Percentiles rank a stretch among this genome's conserved stretches.
Conservation (phyloP, 805 yeast species). For the Metschnikowia matae region DNA sequence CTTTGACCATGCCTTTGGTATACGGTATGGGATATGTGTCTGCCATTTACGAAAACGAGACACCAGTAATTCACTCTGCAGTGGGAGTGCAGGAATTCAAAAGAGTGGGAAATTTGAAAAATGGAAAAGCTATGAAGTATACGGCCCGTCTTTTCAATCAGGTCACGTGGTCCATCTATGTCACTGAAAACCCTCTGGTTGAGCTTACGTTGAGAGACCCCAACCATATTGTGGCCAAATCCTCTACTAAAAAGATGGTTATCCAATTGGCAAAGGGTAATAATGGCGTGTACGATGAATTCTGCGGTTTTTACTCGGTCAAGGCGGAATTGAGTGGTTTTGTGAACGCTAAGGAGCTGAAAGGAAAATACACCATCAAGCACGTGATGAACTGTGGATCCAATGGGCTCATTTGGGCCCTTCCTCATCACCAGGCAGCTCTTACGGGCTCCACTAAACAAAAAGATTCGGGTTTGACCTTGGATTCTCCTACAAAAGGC, state of each 20-base stretch:
- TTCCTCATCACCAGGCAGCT: constrained; percentile 48
- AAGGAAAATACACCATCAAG: constrained; percentile 26
- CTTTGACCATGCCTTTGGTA: constrained; percentile 54
- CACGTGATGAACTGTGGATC: constrained; percentile 27
- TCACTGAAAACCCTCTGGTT: constrained; percentile 36
- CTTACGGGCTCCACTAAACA: constrained; percentile 26
- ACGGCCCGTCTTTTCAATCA: constrained; percentile 50
- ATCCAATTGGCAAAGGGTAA: constrained; percentile 60
- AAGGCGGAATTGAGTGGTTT: constrained; percentile 40
- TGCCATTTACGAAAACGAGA: constrained; percentile 35
- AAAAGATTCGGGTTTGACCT: constrained; percentile 27
- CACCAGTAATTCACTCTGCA: constrained; percentile 45
- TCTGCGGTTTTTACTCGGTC: constrained; percentile 61
- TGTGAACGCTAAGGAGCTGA: constrained; percentile 24
- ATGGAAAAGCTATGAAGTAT: constrained; percentile 47
- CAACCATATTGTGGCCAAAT: constrained; percentile 30
- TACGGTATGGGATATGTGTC: constrained; percentile 86
- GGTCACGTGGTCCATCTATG: constrained; percentile 65
- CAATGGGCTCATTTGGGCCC: constrained; percentile 42
- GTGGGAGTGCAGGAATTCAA: constrained; percentile 60
- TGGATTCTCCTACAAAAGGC: constrained; percentile 52
- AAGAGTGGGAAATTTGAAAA: constrained; percentile 23
- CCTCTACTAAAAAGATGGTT: constrained; percentile 25
- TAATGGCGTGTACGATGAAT: constrained; percentile 44
- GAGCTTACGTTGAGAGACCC: constrained; percentile 28